phyloP scores from a whole-genome alignment of 768 basidiomycete species.

The Rhizopogon salebrosus region DNA sequence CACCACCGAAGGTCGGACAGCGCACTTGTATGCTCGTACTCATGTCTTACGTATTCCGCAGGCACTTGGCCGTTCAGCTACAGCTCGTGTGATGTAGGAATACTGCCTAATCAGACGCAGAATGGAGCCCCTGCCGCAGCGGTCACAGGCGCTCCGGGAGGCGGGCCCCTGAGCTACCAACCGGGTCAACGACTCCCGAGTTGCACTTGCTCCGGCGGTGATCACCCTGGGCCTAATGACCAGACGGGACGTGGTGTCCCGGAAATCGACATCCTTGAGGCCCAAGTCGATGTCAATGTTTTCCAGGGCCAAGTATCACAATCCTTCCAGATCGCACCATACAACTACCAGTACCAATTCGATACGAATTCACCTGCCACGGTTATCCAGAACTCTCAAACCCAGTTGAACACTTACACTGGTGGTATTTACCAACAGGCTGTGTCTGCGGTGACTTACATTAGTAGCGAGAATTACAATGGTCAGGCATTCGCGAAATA shows the following conservation, averaged over 20 bases:
- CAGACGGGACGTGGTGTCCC: slow-evolving; percentile 71
- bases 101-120: slow-evolving; percentile 75
- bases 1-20: slow-evolving; percentile 62
- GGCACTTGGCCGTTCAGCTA: slow-evolving; percentile 80
- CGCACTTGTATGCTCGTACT: not conserved
- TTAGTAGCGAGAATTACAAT: slow-evolving; percentile 52
- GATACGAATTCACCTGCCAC: slow-evolving; percentile 47
- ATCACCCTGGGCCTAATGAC: slow-evolving; percentile 82
- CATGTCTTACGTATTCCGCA: slow-evolving; percentile 7
- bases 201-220: slow-evolving; percentile 81
- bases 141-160: slow-evolving; percentile 45
- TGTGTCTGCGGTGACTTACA: slow-evolving; percentile 54
- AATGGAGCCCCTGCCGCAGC: slow-evolving; percentile 57
- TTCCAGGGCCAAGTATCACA: slow-evolving; percentile 71
- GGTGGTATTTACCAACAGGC: slow-evolving; percentile 77
- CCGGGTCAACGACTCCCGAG: slow-evolving; percentile 85
- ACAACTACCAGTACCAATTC: slow-evolving; percentile 64
- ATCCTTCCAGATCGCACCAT: slow-evolving; percentile 77
- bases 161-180: slow-evolving; percentile 61
- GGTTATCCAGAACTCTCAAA: slow-evolving; percentile 47
- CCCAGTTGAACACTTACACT: slow-evolving; percentile 59
- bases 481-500: slow-evolving; percentile 53
- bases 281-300: slow-evolving; percentile 53
- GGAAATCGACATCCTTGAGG: slow-evolving; percentile 91
- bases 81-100: slow-evolving; percentile 81